These are phyloP conservation scores for Laetiporus sulphureus DNA, from an alignment of 1,284 basidiomycete genomes.

Conservation along the genomic window DNA sequence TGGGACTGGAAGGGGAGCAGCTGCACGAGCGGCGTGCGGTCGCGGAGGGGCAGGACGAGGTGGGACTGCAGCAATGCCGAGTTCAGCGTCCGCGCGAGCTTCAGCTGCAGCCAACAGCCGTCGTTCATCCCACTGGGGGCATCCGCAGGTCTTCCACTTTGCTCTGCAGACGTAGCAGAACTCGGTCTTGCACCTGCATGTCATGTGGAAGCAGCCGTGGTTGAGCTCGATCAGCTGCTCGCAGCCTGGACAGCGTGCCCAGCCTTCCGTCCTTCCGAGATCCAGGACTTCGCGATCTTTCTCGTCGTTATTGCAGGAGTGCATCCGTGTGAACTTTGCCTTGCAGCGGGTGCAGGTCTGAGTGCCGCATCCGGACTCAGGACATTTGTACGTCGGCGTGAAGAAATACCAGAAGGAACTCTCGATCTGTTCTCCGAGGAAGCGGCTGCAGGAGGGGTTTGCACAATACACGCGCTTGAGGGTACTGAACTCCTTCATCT, in stretches of 20 bases:
- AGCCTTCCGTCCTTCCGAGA: conserved; percentile 29
- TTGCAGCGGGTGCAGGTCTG: conserved; percentile 32
- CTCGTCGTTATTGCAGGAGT: conserved; percentile 23
- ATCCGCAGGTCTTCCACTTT: conserved; percentile 33
- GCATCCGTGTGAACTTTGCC: conserved; percentile 12
- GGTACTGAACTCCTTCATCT: conserved; percentile 30
- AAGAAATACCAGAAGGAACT: conserved; percentile 3
- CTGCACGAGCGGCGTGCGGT: too few species aligned
- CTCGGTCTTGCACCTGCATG: conserved; percentile 36
- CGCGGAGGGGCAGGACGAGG: neutral
- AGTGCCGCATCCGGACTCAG: conserved; percentile 20
- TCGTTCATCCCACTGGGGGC: conserved; percentile 36
- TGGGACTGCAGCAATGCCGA: conserved; percentile 2
- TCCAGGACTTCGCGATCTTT: conserved; percentile 25
- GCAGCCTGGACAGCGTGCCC: conserved; percentile 39
- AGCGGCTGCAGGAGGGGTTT: conserved; percentile 31
- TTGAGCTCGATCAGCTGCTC: conserved; percentile 35
- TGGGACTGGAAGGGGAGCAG: neutral
- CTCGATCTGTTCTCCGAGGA: conserved; percentile 30
- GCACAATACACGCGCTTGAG: conserved; percentile 37
- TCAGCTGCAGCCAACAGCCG: conserved; percentile 27
- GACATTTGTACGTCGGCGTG: conserved; percentile 18
- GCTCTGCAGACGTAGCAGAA: conserved; percentile 38
- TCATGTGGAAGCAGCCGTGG: conserved; percentile 40
- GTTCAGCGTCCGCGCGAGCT: conserved; percentile 23